Conservation (phyloP, 1,284 basidiomycete genomes). For the Cutaneotrichosporon mucoides region DNA sequence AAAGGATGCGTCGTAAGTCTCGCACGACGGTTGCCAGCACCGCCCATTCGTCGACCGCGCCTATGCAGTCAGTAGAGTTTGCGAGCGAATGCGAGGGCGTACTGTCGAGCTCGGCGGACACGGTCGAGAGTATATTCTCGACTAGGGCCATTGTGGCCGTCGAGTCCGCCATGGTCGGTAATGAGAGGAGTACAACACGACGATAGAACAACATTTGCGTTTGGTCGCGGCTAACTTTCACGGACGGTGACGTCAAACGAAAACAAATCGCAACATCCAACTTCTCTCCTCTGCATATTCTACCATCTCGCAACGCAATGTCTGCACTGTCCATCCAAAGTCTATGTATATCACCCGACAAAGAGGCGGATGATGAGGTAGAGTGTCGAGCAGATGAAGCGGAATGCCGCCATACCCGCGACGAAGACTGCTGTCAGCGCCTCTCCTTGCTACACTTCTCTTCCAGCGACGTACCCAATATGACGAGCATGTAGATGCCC, state of each 20-base stretch:
- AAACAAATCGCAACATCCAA: too few species aligned
- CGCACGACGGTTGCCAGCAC: neutral
- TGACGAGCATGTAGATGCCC: constrained; percentile 48
- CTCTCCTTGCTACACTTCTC: too few species aligned
- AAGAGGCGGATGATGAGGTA: constrained; percentile 63
- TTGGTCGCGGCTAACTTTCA: too few species aligned
- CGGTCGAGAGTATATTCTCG: neutral
- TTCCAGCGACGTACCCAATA: too few species aligned
- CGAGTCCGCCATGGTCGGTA: neutral
- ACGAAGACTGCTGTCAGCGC: constrained; percentile 49
- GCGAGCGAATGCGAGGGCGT: too few species aligned
- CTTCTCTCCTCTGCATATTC: too few species aligned
- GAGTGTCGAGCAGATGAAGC: constrained; percentile 61
- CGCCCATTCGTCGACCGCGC: neutral
- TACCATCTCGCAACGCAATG: too few species aligned
- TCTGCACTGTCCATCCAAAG: too few species aligned
- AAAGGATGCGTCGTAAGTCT: neutral
- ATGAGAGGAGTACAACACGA: too few species aligned
- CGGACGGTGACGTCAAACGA: neutral
- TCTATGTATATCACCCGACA: constrained; percentile 52
- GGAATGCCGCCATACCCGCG: constrained; percentile 49
- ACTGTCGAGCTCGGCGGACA: neutral
- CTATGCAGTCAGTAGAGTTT: too few species aligned
- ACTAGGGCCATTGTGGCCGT: neutral
- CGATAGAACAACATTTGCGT: too few species aligned